Base-by-base conservation (phyloP, 768 basidiomycete species). In the Plicaturopsis crispa region DNA sequence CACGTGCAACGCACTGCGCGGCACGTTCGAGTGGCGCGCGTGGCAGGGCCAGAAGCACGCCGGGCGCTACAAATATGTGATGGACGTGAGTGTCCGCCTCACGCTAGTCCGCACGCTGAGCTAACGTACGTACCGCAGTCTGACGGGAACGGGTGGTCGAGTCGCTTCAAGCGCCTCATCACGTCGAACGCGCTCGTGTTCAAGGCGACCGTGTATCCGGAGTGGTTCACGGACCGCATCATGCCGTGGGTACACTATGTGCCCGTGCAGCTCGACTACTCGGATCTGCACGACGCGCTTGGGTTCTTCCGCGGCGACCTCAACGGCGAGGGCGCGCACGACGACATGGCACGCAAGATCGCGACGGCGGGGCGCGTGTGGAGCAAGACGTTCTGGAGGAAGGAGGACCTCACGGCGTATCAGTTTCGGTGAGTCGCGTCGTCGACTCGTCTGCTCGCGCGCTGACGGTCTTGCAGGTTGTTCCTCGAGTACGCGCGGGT, bases 221-320 rank as follows among this genome's bases (percentile, higher is more conserved):
- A 84, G 57, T 85, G 84, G 84, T 80, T 61, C 43, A 61, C 57
- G 11, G 73, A 78, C 40, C 69, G 77, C 8, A 61, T 78, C 32
- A 67, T 62, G 21, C 78, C 82, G 0, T 84, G 82, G 81, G 63
- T 84, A 7, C 84, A 85, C 54, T 87, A 85, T 50, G 67, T 86
- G 1, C 84, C 84, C 2, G 63, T 85, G 3, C 72, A 78, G 45
- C 42, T 80, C 0, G 78, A 82, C 45, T 68, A 80, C 8, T 67
- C 71, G 0, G 83, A 87, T 54, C 55, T 88, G 3, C 72, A 83
- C 52, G 86, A 88, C 46, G 63, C 76, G 3, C 65, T 84, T 32
- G 57, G 77, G 1, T 90, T 90, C 63, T 87, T 87, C 61, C 73
- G 76, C 0, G 81, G 84, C 0, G 70, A 72, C 46, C 66, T 64